These are phyloP conservation scores for Ophiocordyceps robertsii DNA, from an alignment of 2,329 filamentous ascomycete genomes.

Conservation along the genomic window DNA sequence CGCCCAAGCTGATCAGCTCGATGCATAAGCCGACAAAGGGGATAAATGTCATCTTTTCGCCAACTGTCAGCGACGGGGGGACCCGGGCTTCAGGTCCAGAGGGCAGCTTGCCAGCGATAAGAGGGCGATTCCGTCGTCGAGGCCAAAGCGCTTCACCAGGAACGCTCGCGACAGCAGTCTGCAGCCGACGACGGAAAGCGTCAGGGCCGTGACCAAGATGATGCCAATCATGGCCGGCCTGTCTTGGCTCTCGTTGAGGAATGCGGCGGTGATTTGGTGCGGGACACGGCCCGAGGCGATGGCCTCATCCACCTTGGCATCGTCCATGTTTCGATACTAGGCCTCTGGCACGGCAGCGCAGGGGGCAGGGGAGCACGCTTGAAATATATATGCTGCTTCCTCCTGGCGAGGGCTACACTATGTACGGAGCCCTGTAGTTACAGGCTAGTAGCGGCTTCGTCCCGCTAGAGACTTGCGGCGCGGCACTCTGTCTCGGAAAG, in stretches of 20 bases:
- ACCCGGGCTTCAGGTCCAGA: neutral
- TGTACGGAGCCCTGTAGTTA: no score
- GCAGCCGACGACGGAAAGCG: neutral
- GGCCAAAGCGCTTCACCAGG: neutral
- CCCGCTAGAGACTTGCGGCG: no score
- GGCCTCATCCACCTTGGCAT: neutral
- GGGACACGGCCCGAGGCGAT: neutral
- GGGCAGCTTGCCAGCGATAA: neutral
- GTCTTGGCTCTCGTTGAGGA: neutral
- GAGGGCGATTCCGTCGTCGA: neutral
- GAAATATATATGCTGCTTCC: no score
- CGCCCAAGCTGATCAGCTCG: neutral
- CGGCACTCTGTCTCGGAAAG: no score
- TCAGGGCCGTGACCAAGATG: neutral
- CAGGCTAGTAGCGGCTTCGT: no score
- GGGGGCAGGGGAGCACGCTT: no score
- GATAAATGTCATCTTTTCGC: neutral
- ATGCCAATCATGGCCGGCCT: neutral
- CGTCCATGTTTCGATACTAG: no score
- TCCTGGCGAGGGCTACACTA: no score
- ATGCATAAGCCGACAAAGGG: neutral
- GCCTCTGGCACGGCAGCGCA: no score
- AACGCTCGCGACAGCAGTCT: neutral
- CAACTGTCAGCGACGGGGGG: neutral
- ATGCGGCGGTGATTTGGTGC: neutral